These are phyloP conservation scores for Pyrus pyrifolia DNA, from an alignment of 306 rosid genomes.

Conservation along the genomic window DNA sequence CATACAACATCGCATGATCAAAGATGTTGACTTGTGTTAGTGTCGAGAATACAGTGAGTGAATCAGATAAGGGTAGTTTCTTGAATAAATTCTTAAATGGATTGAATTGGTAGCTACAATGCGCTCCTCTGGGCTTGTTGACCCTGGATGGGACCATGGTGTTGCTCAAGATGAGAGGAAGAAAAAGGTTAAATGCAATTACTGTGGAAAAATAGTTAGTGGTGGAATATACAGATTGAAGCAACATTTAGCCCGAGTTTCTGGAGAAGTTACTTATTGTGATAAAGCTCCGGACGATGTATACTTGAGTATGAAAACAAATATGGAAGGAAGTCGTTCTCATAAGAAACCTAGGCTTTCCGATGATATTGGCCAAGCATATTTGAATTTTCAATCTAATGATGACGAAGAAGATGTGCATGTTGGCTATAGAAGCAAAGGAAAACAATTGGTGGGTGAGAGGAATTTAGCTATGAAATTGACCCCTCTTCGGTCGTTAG, in stretches of 20 bases:
- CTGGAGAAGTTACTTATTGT: slow-evolving; percentile 94
- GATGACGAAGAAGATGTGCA: slow-evolving; percentile 68
- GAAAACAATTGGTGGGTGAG: slow-evolving; percentile 67
- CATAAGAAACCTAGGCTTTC: slow-evolving; percentile 66
- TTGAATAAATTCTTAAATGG: slow-evolving; percentile 9
- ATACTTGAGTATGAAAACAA: slow-evolving; percentile 79
- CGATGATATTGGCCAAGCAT: slow-evolving; percentile 54
- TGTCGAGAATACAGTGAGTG: slow-evolving; percentile 8
- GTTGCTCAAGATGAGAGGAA: slow-evolving; percentile 89
- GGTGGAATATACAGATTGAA: slow-evolving; percentile 95
- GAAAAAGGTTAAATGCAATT: slow-evolving; percentile 95
- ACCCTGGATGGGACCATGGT: slow-evolving; percentile 99
- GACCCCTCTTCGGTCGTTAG: slow-evolving; percentile 80
- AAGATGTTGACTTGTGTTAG: background rate
- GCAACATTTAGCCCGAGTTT: slow-evolving; percentile 97
- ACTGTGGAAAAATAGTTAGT: slow-evolving; percentile 93
- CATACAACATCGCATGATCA: slow-evolving; percentile 16
- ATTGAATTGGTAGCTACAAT: slow-evolving; percentile 48
- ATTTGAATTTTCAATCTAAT: slow-evolving; percentile 60
- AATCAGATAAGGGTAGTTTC: slow-evolving; percentile 12
- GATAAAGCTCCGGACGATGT: slow-evolving; percentile 95
- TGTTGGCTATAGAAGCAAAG: slow-evolving; percentile 66
- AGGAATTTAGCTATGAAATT: slow-evolving; percentile 44
- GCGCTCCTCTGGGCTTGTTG: slow-evolving; percentile 76
- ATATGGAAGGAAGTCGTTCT: slow-evolving; percentile 77